Base-by-base conservation (phyloP, 805 yeast genomes). In the Saccharomycopsis amapae region DNA sequence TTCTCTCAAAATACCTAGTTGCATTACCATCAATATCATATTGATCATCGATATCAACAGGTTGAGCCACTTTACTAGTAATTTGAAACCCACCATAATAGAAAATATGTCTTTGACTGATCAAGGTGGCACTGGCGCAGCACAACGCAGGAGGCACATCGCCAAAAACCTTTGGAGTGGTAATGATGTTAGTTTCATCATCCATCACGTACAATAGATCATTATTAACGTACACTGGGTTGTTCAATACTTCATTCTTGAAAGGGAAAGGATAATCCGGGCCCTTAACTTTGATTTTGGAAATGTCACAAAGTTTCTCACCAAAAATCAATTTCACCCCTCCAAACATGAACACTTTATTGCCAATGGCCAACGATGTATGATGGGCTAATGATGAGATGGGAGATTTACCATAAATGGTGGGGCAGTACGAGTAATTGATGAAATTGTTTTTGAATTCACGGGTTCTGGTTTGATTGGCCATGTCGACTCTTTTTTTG, bases 31-130 rank as follows among this genome's bases (percentile, higher is more conserved):
- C 51, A 46, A 3, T 57, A 9, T 26, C 15, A n/a, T n/a, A n/a
- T n/a, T n/a, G n/a, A n/a, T n/a, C n/a, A 18, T 40, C 40, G 9
- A 3, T 30, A 20, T 31, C 34, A 22, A 17, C 25, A 22, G 44
- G 26, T 9, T 5, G 48, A 9, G 51, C 49, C 5, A 62, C 58
- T 15, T 65, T 62, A 5, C 61, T 58, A 17, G 69, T 68, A 4
- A 56, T 51, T 55, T 73, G 74, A 57, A 81, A 75, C 0, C 93
- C 94, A n/a, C 90, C 94, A 56, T 75, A 81, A 48, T 73, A 71
- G 52, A 81, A 69, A 13, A 78, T 67, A 54, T 79, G 79, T 31
- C 76, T 62, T n/a, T 69, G 65, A 3, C 84, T 73, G 3, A 83
- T 62, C 45, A 62, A 67, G 6, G 76, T 66, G 15, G 74, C 68